phyloP scores from a whole-genome alignment of 2,329 filamentous ascomycete species.

The Bipolaris victoriae region DNA sequence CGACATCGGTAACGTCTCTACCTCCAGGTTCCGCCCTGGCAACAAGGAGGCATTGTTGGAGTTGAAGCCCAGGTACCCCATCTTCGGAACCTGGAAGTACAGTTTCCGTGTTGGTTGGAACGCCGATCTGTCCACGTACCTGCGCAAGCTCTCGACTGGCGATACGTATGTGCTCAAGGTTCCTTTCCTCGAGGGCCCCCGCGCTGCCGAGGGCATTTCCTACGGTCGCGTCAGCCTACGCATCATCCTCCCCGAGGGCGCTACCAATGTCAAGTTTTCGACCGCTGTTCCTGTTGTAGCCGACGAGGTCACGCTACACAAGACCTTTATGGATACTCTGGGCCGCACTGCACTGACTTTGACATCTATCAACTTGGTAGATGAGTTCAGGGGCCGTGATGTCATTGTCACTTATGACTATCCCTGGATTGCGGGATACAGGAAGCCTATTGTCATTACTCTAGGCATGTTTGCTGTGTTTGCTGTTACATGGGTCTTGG shows the following conservation, averaged over 20 bases:
- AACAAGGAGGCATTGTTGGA: slow-evolving; percentile 82
- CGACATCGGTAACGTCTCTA: slow-evolving; percentile 95
- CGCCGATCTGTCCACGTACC: slow-evolving; percentile 75
- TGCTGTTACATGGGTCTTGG: slow-evolving; percentile 73
- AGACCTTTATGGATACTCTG: slow-evolving; percentile 91
- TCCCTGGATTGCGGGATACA: slow-evolving; percentile 72
- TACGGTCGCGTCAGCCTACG: slow-evolving; percentile 82
- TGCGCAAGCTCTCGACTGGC: slow-evolving; percentile 67
- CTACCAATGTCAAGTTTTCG: slow-evolving; percentile 79
- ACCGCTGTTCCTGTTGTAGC: slow-evolving; percentile 74
- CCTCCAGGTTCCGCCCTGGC: slow-evolving; percentile 81
- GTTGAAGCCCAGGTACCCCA: slow-evolving; percentile 90
- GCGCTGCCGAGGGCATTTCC: slow-evolving; percentile 81
- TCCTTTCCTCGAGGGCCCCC: slow-evolving; percentile 91
- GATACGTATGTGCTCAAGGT: slow-evolving; percentile 86
- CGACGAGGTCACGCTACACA: slow-evolving; percentile 69
- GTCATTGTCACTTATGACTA: slow-evolving; percentile 89
- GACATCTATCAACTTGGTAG: slow-evolving; percentile 83
- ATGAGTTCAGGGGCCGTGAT: slow-evolving; percentile 84
- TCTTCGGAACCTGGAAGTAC: slow-evolving; percentile 98
- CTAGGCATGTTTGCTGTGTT: slow-evolving; percentile 76
- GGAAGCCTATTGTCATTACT: slow-evolving; percentile 87
- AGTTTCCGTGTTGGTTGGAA: slow-evolving; percentile 98
- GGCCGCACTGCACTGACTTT: slow-evolving; percentile 84
- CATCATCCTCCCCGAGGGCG: slow-evolving; percentile 88